Evolutionary conservation across 2,329 filamentous ascomycete species (phyloP).

Genomic region (Apiospora aurea): DNA sequence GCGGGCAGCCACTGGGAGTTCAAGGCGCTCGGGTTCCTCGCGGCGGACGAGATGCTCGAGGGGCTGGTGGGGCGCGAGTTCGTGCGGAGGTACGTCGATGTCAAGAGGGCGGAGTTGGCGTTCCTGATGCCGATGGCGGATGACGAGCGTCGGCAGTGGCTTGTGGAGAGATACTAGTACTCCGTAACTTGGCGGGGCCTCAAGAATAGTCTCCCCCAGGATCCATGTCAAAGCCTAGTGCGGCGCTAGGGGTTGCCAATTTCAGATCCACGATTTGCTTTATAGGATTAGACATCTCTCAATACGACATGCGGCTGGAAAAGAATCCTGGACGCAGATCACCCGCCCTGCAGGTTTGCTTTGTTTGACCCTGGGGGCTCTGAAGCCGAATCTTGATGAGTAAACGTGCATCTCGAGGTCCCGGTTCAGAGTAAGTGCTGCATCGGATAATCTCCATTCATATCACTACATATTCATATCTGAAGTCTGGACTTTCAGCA

Average conservation of each 20-base stretch:
- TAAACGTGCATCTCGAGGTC: neutral
- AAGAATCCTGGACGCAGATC: neutral
- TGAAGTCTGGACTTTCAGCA: slow-evolving; percentile 11
- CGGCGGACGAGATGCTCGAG: slow-evolving; percentile 54
- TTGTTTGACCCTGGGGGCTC: neutral
- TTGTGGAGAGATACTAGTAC: slow-evolving; percentile 69
- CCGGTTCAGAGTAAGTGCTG: neutral
- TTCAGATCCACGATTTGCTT: no score
- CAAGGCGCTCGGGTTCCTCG: slow-evolving; percentile 64
- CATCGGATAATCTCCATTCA: neutral
- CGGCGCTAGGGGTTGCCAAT: no score
- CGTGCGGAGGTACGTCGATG: slow-evolving; percentile 61
- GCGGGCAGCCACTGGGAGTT: slow-evolving; percentile 76
- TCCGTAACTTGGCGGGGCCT: neutral
- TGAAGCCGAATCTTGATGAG: neutral
- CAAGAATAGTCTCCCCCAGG: no score
- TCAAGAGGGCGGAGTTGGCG: slow-evolving; percentile 66
- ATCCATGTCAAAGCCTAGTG: no score
- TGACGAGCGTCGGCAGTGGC: slow-evolving; percentile 60
- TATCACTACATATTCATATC: neutral
- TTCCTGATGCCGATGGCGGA: slow-evolving; percentile 57
- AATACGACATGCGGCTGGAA: neutral
- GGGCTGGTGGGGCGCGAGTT: slow-evolving; percentile 56
- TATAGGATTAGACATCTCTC: no score
- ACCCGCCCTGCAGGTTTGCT: neutral